Evolutionary conservation across 768 basidiomycete species (phyloP), one percentile per base, ranked within the genome.

Genomic region (Lactifluus piperatus): DNA sequence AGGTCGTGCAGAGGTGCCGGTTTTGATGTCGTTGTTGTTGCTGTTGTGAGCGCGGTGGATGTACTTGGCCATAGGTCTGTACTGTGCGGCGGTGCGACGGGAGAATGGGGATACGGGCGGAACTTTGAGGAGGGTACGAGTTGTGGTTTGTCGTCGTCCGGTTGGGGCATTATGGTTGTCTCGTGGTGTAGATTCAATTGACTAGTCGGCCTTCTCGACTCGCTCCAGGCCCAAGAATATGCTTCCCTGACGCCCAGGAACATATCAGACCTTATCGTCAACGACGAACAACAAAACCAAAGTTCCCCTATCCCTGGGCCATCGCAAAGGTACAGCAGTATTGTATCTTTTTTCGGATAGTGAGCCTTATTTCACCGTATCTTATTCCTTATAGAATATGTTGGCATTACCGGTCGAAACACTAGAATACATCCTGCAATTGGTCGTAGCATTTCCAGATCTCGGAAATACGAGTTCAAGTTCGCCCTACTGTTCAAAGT

Each of bases 361-460:
- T n/a, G n/a, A n/a, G n/a, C n/a, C n/a, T n/a, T n/a, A n/a, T n/a
- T n/a, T n/a, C n/a, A n/a, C n/a, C n/a, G n/a, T n/a, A n/a, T n/a
- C n/a, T n/a, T n/a, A n/a, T 32, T 32, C 10, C 30, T 32, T 32
- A 32, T 32, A 7, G 30, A 32, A 32, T 32, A 5, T 32, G 6
- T 50, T 61, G 26, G 30, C 50, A 8, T 41, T 56, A 22, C 60
- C 60, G 22, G 44, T 51, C 29, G 60, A 61, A 26, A 51, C 32
- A 6, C 4, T 51, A 22, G 60, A 20, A n/a, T 43, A 51, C 18
- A 41, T 61, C 37, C 27, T 61, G 27, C 30, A 61, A 32, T 27
- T 30, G 22, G 29, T 24, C 13, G 44, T 37, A 16, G 54, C 59
- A n/a, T 32, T 47, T 41, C 60, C 54, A 13, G 37, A 56, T 52